phyloP scores from a whole-genome alignment of 257 asterid genomes.

The Nyctanthes arbortristis region DNA sequence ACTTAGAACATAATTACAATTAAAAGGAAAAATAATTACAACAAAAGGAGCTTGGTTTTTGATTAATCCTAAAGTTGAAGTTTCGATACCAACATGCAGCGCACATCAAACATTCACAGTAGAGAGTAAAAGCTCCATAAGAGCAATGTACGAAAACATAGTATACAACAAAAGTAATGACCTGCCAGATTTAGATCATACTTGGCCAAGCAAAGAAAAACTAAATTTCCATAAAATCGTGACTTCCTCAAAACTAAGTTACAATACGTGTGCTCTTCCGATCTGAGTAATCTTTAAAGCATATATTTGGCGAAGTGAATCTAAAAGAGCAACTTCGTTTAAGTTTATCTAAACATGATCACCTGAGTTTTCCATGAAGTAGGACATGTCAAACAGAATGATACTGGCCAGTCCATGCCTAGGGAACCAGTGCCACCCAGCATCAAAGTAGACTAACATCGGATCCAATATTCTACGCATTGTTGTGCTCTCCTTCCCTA shows the following conservation, averaged over 20 bases:
- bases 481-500: slow-evolving; percentile 85
- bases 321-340: background rate
- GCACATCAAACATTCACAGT: background rate
- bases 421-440: slow-evolving; percentile 70
- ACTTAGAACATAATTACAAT: background rate
- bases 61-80: too few species aligned
- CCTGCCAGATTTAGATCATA: background rate
- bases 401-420: slow-evolving; percentile 68
- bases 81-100: too few species aligned
- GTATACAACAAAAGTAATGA: background rate
- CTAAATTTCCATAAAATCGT: background rate
- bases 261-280: too few species aligned
- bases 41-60: too few species aligned
- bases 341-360: slow-evolving; percentile 12
- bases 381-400: slow-evolving; percentile 80
- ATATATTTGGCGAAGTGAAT: background rate
- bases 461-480: slow-evolving; percentile 90
- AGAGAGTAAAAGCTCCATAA: background rate
- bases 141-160: background rate
- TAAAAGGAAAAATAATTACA: too few species aligned
- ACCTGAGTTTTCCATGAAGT: slow-evolving; percentile 83
- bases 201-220: background rate
- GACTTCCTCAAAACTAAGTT: too few species aligned
- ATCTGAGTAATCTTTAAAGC: background rate
- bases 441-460: slow-evolving; percentile 80